These are phyloP conservation scores for Gomphus sp. DNA, from an alignment of 1,284 basidiomycete species.

Conservation along the genomic window DNA sequence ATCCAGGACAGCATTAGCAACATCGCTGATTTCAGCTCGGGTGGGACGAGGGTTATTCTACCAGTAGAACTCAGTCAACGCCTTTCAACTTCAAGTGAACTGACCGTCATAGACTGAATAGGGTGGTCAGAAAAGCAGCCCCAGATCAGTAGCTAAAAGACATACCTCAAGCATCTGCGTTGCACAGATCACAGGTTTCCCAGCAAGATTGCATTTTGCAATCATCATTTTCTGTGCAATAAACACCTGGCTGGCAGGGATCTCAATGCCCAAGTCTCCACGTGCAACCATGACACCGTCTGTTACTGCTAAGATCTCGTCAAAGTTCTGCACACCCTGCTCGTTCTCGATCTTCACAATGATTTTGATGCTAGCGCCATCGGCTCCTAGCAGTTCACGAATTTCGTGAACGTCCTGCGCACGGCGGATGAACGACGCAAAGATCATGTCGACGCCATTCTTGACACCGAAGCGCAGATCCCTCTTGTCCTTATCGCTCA, in stretches of 20 bases:
- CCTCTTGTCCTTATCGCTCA: conserved; percentile 97
- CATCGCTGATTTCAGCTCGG: conserved; percentile 94
- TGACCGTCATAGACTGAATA: conserved; percentile 87
- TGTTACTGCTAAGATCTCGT: conserved; percentile 87
- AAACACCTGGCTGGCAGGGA: conserved; percentile 96
- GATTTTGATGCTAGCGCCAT: conserved; percentile 92
- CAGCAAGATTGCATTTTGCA: conserved; percentile 92
- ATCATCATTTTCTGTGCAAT: conserved; percentile 99
- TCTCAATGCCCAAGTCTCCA: conserved; percentile 97
- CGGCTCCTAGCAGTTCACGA: conserved; percentile 81
- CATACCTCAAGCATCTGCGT: conserved; percentile 98
- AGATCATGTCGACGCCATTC: conserved; percentile 98
- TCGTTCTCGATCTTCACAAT: conserved; percentile 99
- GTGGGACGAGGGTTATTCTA: conserved; percentile 95
- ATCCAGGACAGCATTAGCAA: conserved; percentile 95
- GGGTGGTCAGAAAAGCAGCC: not conserved
- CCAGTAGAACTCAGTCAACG: not conserved
- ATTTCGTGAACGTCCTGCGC: conserved; percentile 91
- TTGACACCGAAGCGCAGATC: conserved; percentile 94
- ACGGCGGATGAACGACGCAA: conserved; percentile 94
- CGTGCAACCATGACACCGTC: conserved; percentile 99
- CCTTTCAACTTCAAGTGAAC: conserved; percentile 14
- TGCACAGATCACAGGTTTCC: conserved; percentile 97
- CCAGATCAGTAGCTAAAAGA: conserved; percentile 11
- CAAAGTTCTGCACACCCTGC: conserved; percentile 95